Evolutionary conservation across 1,284 basidiomycete species (phyloP).

Genomic region (Sutorius eximius): DNA sequence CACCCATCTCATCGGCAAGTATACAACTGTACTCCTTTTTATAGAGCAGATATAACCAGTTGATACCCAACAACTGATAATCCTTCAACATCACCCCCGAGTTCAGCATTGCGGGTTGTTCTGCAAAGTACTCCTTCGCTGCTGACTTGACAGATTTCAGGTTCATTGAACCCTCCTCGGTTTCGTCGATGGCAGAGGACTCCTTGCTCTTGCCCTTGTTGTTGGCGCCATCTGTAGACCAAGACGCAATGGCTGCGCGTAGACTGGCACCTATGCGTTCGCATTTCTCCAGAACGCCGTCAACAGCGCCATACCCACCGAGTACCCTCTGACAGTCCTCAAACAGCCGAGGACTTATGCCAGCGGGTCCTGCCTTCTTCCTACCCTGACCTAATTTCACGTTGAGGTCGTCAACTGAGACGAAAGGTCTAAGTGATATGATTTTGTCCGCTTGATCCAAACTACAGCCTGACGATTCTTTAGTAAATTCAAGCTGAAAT

Average conservation of each 20-base stretch:
- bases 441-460: slow-evolving; percentile 82
- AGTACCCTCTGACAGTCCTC: slow-evolving; percentile 90
- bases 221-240: slow-evolving; percentile 55
- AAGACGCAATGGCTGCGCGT: slow-evolving; percentile 71
- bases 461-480: slow-evolving; percentile 65
- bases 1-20: slow-evolving; percentile 97
- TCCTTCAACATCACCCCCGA: slow-evolving; percentile 84
- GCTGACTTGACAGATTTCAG: slow-evolving; percentile 48
- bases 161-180: slow-evolving; percentile 63
- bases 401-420: slow-evolving; percentile 75
- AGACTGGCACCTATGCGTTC: slow-evolving; percentile 79
- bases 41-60: slow-evolving; percentile 93
- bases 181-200: slow-evolving; percentile 36
- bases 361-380: slow-evolving; percentile 77
- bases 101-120: slow-evolving; percentile 75
- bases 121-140: slow-evolving; percentile 65
- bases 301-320: slow-evolving; percentile 88
- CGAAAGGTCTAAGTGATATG: slow-evolving; percentile 80
- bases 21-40: slow-evolving; percentile 86
- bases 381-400: slow-evolving; percentile 77
- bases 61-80: slow-evolving; percentile 96
- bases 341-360: slow-evolving; percentile 88
- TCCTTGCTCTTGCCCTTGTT: slow-evolving; percentile 43
- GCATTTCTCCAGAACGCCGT: slow-evolving; percentile 85
- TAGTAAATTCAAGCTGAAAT: slow-evolving; percentile 10